These are phyloP conservation scores for Barnettozyma siamensis DNA, from an alignment of 805 yeast genomes.

Conservation along the genomic window DNA sequence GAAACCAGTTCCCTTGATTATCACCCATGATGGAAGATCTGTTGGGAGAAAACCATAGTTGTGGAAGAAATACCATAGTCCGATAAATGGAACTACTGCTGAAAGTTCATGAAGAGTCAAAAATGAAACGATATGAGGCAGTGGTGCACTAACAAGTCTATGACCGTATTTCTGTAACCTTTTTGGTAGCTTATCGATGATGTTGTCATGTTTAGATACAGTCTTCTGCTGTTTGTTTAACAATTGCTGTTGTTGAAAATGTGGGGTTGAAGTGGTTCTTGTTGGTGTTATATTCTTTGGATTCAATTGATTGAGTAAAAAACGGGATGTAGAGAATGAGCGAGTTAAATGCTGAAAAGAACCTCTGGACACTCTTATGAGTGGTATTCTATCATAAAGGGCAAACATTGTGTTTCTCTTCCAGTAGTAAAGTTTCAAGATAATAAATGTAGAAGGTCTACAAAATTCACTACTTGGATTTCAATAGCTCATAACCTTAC, in stretches of 20 bases:
- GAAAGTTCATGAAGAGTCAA: conserved; percentile 67
- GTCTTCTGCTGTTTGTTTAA: not conserved
- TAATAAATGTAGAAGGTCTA: no score
- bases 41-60: conserved; percentile 46
- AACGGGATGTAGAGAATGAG: not conserved
- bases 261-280: not conserved
- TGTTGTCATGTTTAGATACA: conserved; percentile 4
- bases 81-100: conserved; percentile 66
- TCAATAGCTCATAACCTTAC: not conserved
- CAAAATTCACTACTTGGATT: no score
- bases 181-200: conserved; percentile 40
- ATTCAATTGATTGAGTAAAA: not conserved
- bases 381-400: no score
- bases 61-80: conserved; percentile 63
- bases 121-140: conserved; percentile 58
- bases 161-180: conserved; percentile 45
- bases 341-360: not conserved
- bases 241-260: not conserved
- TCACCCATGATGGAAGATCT: conserved; percentile 53
- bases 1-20: conserved; percentile 52
- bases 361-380: no score
- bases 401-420: no score
- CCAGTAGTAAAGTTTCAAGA: no score
- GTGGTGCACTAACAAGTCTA: conserved; percentile 48
- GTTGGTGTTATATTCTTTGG: not conserved